Base-by-base conservation (phyloP, 345 rosid species). In the Brassica carinata region DNA sequence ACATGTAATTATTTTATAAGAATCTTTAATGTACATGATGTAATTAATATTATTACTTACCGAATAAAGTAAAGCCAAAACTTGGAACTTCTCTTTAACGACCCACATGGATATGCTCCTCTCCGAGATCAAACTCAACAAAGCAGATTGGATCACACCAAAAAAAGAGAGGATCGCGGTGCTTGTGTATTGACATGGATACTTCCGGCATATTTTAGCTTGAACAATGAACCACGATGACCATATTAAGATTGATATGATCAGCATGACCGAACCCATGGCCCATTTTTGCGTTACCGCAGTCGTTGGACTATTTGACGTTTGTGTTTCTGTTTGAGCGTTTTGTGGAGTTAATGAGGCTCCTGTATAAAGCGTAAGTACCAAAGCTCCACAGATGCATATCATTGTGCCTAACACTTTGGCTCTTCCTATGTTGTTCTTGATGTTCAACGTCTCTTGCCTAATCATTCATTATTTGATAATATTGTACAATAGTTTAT, bases 161-260 rank as follows among this genome's bases (percentile, higher is more conserved):
- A 89, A 89, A 77, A 83, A 86, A 33, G 90, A 86, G 83, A 90
- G 83, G 72, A 90, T 85, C 11, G 89, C 80, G 4, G 90, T 88
- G 85, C 89, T 88, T 0, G 94, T 84, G 81, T 86, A 90, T 77
- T 87, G 89, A 80, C 87, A 87, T 0, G 94, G 92, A 51, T 81
- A 90, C 45, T 73, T 74, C 70, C 7, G 70, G 36, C 84, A 79
- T 38, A 90, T 82, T 38, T 82, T 86, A 17, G 92, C 84, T 78
- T 90, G 90, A 33, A 89, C 85, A 7, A 84, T 69, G 75, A 89
- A 90, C 92, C 92, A 90, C 1, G 77, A 78, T 40, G 91, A 85
- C 92, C 94, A 90, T 27, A 90, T 66, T 7, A 78, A 4, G 51
- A 87, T 82, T 27, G 91, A 88, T 17, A 77, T 74, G 23, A 83